Conservation (phyloP, 2,329 filamentous ascomycete genomes). For the Claviceps pazoutovae region DNA sequence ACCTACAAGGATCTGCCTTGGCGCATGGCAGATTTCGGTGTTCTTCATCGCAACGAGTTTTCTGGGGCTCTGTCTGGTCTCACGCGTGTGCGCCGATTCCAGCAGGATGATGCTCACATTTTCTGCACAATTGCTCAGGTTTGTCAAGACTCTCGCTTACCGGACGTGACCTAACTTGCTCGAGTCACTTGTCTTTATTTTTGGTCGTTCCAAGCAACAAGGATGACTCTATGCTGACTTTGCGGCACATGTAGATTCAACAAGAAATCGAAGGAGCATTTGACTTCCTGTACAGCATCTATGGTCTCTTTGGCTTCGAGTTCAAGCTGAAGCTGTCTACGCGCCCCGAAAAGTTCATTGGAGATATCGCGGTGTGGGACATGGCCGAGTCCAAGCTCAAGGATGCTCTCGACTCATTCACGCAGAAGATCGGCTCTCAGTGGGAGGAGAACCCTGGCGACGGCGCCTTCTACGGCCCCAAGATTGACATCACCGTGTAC, state of each 20-base stretch:
- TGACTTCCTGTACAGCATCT: conserved; percentile 68
- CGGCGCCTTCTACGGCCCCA: conserved; percentile 95
- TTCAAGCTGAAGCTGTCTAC: conserved; percentile 96
- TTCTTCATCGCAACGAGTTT: conserved; percentile 88
- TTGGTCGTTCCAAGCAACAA: neutral
- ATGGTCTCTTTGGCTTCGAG: conserved; percentile 46
- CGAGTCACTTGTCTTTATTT: no score
- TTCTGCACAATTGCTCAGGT: conserved; percentile 51
- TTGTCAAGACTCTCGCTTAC: neutral
- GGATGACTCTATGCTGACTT: neutral
- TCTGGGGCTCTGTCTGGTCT: conserved; percentile 83
- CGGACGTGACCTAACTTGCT: no score
- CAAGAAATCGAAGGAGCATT: conserved; percentile 61
- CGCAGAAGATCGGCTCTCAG: conserved; percentile 40
- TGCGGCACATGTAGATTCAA: conserved; percentile 16
- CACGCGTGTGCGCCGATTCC: conserved; percentile 84
- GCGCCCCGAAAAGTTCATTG: conserved; percentile 75
- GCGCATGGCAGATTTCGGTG: conserved; percentile 89
- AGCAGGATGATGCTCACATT: conserved; percentile 93
- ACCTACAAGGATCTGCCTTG: conserved; percentile 80
- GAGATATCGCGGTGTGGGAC: conserved; percentile 77
- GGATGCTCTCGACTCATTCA: conserved; percentile 67
- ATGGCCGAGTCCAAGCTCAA: conserved; percentile 71
- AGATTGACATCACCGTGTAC: conserved; percentile 92
- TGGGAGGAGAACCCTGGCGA: conserved; percentile 94